Percentiles rank a stretch among this genome's conserved stretches.
These are phyloP conservation scores for Pelargonium fulgidum DNA, from an alignment of 441 rosid species.

Conservation along the genomic window DNA sequence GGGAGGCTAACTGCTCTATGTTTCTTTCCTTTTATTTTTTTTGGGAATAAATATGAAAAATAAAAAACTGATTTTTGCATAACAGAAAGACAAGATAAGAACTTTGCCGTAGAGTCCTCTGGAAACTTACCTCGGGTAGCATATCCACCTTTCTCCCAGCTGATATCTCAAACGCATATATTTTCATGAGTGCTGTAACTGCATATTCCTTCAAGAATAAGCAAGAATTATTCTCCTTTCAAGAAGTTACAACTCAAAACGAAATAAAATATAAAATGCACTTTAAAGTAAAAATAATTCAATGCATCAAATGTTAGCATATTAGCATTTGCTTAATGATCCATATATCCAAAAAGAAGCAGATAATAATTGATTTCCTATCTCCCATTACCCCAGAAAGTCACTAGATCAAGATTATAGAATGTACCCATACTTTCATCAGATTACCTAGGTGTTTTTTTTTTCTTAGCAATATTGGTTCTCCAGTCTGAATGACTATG, in stretches of 20 bases:
- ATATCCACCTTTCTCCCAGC: constrained; percentile 78
- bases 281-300: not conserved
- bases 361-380: not conserved
- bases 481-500: not conserved
- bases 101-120: constrained; percentile 1
- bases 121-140: constrained; percentile 71
- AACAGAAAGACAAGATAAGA: not conserved
- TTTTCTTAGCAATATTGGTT: not conserved
- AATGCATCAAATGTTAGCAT: not conserved
- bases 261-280: not conserved
- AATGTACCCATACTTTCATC: not conserved
- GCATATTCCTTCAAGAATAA: constrained; percentile 69
- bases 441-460: not conserved
- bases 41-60: not conserved
- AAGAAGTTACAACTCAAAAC: too few relatives aligned
- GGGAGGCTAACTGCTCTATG: not conserved
- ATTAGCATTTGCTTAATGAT: constrained; percentile 8
- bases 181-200: constrained; percentile 83
- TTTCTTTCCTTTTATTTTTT: not conserved
- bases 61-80: not conserved
- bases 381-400: not conserved
- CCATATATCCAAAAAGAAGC: not conserved
- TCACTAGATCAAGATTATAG: not conserved
- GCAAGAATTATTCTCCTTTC: constrained; percentile 3
- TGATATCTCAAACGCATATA: constrained; percentile 80